Conservation (phyloP, 441 rosid genomes). For the Lepidium campestre region DNA sequence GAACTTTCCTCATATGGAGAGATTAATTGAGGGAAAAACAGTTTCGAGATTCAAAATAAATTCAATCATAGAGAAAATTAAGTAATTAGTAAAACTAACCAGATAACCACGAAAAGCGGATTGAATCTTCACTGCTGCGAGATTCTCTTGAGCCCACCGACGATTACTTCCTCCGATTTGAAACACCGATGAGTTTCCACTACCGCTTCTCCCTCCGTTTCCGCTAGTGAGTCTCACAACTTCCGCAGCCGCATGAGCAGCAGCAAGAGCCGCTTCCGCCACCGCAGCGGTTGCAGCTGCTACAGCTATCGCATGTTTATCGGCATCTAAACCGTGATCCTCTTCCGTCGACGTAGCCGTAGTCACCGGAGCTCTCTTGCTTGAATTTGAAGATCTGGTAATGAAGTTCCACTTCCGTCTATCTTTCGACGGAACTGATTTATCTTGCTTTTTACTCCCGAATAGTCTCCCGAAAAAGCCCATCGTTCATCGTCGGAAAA, state of each 20-base stretch:
- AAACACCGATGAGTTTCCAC: background rate
- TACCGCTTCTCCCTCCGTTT: constrained; percentile 16
- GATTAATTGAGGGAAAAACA: background rate
- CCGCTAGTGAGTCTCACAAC: constrained; percentile 55
- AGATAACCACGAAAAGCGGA: constrained; percentile 67
- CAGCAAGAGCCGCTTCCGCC: constrained; percentile 68
- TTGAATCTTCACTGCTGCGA: constrained; percentile 49
- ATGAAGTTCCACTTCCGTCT: constrained; percentile 43
- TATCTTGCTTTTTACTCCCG: constrained; percentile 41
- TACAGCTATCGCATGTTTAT: constrained; percentile 45
- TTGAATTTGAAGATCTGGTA: constrained; percentile 28
- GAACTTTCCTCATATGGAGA: background rate
- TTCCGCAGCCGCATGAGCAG: constrained; percentile 71
- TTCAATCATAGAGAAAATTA: background rate
- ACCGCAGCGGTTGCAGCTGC: constrained; percentile 47
- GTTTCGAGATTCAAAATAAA: background rate
- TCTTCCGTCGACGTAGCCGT: constrained; percentile 28
- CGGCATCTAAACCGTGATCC: constrained; percentile 34
- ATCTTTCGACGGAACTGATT: constrained; percentile 21
- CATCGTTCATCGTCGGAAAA: constrained; percentile 49
- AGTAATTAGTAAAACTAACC: constrained; percentile 35
- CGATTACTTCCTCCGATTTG: constrained; percentile 25
- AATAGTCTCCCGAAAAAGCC: constrained; percentile 77
- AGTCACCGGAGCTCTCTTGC: constrained; percentile 13
- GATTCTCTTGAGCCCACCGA: constrained; percentile 24